Percentiles rank a stretch among this genome's conserved stretches.
Conservation (phyloP, 768 basidiomycete genomes). For the Psilocybe sp. region DNA sequence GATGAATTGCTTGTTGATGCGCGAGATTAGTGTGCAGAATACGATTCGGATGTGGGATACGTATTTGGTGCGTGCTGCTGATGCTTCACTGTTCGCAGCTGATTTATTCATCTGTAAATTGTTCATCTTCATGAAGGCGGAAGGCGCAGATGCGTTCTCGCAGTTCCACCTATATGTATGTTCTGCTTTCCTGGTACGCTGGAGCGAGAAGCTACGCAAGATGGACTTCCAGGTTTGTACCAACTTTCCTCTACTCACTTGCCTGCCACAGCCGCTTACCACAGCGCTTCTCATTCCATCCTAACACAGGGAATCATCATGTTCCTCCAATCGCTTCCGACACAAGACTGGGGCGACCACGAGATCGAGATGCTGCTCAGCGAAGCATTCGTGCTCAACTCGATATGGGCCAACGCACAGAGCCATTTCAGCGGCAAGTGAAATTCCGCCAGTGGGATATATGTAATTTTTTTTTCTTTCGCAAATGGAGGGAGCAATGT, state of each 20-base stretch:
- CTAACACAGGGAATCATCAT: constrained; percentile 92
- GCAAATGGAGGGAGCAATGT: constrained; percentile 1
- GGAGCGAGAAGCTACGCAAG: constrained; percentile 88
- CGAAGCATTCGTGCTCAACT: constrained; percentile 92
- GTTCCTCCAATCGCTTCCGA: constrained; percentile 92
- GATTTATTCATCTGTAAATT: not conserved
- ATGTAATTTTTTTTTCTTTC: constrained; percentile 9
- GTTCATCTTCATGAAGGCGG: constrained; percentile 57
- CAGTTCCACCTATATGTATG: constrained; percentile 99
- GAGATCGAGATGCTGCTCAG: constrained; percentile 94
- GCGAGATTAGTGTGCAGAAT: constrained; percentile 94
- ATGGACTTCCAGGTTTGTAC: constrained; percentile 95
- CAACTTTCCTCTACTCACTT: not conserved
- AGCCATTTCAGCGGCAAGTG: constrained; percentile 73
- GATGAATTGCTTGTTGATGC: constrained; percentile 99
- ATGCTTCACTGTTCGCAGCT: not conserved
- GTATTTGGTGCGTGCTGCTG: constrained; percentile 69
- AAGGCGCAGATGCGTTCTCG: constrained; percentile 96
- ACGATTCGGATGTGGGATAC: constrained; percentile 99
- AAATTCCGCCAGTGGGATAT: constrained; percentile 14
- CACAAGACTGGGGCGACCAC: constrained; percentile 92
- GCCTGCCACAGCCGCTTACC: not conserved
- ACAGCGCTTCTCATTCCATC: not conserved
- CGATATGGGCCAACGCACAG: constrained; percentile 91
- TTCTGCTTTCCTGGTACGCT: constrained; percentile 92